These are phyloP conservation scores for Schizophyllum commune DNA, from an alignment of 1,284 basidiomycete species.

Conservation along the genomic window DNA sequence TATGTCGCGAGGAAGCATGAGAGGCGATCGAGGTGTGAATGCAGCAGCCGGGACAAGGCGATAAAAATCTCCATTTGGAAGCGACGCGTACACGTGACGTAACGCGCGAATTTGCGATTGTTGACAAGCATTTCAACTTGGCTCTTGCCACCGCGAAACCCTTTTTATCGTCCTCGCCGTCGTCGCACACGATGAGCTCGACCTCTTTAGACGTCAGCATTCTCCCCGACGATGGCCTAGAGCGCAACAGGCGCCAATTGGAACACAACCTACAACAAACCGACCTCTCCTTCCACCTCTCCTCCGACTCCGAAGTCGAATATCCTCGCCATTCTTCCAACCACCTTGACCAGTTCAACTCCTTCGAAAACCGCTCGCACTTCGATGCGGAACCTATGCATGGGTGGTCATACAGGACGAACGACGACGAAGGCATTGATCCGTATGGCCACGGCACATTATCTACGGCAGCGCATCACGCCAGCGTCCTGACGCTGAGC, in stretches of 20 bases:
- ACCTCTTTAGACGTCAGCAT: slow-evolving; percentile 29
- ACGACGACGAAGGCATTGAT: slow-evolving; percentile 55
- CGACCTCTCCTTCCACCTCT: slow-evolving; percentile 61
- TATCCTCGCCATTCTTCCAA: slow-evolving; percentile 59
- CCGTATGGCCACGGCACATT: slow-evolving; percentile 62
- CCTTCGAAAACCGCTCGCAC: slow-evolving; percentile 52
- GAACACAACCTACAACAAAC: slow-evolving; percentile 68
- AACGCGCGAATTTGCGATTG: too few species aligned
- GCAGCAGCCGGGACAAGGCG: neutral
- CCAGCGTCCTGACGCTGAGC: slow-evolving; percentile 77
- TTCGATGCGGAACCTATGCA: slow-evolving; percentile 47
- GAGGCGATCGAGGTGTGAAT: neutral
- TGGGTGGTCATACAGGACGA: slow-evolving; percentile 59
- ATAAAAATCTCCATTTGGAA: too few species aligned
- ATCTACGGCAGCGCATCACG: slow-evolving; percentile 82
- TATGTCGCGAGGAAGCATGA: too few species aligned
- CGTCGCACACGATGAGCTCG: neutral
- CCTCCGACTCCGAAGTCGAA: slow-evolving; percentile 51
- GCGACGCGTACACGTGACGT: too few species aligned
- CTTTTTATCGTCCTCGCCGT: slow-evolving; percentile 1
- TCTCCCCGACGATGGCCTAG: slow-evolving; percentile 53
- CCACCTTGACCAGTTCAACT: slow-evolving; percentile 47
- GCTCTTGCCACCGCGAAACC: neutral
- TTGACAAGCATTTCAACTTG: too few species aligned
- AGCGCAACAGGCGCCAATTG: slow-evolving; percentile 63